phyloP scores from a whole-genome alignment of 169 alveolate genomes.

The Eimeria acervulina region DNA sequence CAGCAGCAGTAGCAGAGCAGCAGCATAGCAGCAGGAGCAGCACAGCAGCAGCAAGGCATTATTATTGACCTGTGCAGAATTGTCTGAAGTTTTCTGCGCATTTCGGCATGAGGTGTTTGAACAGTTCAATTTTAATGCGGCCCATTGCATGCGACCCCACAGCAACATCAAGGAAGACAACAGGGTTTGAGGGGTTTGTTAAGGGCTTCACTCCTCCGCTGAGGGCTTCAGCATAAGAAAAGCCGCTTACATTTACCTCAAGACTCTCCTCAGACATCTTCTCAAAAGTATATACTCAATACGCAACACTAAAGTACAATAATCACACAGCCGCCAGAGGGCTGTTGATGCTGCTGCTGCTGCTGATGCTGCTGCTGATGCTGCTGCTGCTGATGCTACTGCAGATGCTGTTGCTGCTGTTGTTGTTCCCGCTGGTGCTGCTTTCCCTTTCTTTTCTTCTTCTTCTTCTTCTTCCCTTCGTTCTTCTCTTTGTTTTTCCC shows the following conservation, averaged over 20 bases:
- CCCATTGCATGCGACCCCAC: conserved; percentile 94
- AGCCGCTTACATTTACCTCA: conserved; percentile 12
- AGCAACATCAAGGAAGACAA: conserved; percentile 95
- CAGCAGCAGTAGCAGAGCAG: background rate
- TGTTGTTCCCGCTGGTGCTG: too few relatives aligned
- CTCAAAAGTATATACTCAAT: too few relatives aligned
- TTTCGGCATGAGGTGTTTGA: conserved; percentile 97
- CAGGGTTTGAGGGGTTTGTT: conserved; percentile 91
- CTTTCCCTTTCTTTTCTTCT: too few relatives aligned
- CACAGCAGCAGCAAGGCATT: too few relatives aligned
- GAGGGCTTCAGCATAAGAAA: conserved; percentile 74
- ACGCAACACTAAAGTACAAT: too few relatives aligned
- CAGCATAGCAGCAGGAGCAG: conserved; percentile 74
- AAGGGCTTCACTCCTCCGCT: conserved; percentile 65
- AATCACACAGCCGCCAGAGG: too few relatives aligned
- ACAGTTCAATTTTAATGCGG: conserved; percentile 97
- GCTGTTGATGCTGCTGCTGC: too few relatives aligned
- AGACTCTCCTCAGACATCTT: background rate
- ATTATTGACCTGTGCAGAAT: conserved; percentile 99
- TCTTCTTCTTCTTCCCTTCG: background rate
- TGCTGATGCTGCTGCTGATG: too few relatives aligned
- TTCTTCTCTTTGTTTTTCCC: background rate
- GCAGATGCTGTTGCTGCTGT: too few relatives aligned
- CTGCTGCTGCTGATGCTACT: too few relatives aligned
- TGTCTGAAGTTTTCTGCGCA: conserved; percentile 99